phyloP scores from a whole-genome alignment of 257 asterid genomes.

The Nicotiana obtusifolia region DNA sequence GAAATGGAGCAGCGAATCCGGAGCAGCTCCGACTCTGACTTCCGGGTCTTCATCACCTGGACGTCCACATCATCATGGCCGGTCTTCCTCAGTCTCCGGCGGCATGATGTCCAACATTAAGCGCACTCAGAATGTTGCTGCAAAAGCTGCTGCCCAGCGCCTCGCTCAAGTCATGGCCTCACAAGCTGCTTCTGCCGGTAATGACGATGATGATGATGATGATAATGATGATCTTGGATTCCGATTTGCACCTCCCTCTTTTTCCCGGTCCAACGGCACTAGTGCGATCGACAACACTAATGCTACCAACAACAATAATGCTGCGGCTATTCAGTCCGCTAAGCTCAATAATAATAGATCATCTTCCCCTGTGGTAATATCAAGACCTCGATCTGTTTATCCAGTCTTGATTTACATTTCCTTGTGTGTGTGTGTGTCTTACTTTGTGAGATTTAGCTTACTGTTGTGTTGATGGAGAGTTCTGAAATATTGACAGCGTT shows the following conservation, averaged over 20 bases:
- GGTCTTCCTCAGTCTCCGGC: conserved; percentile 70
- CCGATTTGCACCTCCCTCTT: conserved; percentile 60
- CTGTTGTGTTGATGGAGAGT: not conserved
- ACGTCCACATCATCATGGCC: conserved; percentile 40
- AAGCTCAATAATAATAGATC: conserved; percentile 57
- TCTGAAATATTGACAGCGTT: not conserved
- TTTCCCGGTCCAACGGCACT: conserved; percentile 44
- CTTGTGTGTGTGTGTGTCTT: not conserved
- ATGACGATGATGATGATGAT: conserved; percentile 51
- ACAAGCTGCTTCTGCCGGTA: conserved; percentile 55
- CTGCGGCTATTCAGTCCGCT: conserved; percentile 32
- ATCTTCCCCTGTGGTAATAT: conserved; percentile 81
- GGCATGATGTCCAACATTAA: conserved; percentile 60
- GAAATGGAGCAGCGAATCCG: conserved; percentile 77
- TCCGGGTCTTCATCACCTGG: conserved; percentile 30
- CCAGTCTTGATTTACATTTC: not conserved
- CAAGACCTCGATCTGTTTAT: not conserved
- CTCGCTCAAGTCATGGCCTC: conserved; percentile 99
- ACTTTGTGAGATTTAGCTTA: not conserved
- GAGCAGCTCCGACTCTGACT: conserved; percentile 10
- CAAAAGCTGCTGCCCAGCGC: conserved; percentile 98
- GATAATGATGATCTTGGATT: conserved; percentile 58
- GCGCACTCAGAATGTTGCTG: conserved; percentile 94
- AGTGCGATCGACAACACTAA: conserved; percentile 7
- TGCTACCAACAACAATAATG: not conserved